These are phyloP conservation scores for Verticillium tricorpus DNA, from an alignment of 2,329 filamentous ascomycete species.

Conservation along the genomic window DNA sequence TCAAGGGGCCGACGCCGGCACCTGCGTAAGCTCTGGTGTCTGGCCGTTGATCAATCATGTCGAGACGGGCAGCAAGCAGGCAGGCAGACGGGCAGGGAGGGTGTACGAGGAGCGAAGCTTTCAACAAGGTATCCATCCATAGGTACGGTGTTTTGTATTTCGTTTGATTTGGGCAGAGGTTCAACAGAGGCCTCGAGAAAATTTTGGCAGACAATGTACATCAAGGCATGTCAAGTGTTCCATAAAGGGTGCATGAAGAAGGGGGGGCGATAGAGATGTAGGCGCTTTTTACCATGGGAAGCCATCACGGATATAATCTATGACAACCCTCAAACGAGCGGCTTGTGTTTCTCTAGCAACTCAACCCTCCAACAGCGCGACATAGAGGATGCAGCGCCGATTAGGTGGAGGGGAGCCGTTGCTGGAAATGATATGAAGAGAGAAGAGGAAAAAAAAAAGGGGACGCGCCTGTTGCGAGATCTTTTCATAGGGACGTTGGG, in stretches of 20 bases:
- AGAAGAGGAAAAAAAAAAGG: conserved; percentile 11
- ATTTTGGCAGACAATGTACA: neutral
- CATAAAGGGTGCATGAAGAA: neutral
- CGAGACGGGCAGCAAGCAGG: too few relatives aligned
- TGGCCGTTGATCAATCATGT: neutral
- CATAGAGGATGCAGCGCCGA: neutral
- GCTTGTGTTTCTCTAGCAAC: conserved; percentile 11
- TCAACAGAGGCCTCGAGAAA: neutral
- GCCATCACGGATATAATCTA: conserved; percentile 31
- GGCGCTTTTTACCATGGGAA: conserved; percentile 39
- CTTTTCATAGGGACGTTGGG: neutral
- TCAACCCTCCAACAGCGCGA: neutral
- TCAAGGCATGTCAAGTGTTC: neutral
- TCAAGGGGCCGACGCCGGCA: conserved; percentile 34
- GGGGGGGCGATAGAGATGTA: conserved; percentile 22
- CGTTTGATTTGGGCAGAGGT: neutral
- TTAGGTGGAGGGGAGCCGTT: neutral
- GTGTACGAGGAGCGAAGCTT: conserved; percentile 9
- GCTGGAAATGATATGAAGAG: conserved; percentile 16
- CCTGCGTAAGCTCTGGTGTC: conserved; percentile 3
- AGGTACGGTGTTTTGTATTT: neutral
- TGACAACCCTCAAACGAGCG: conserved; percentile 32
- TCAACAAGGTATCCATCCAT: conserved; percentile 4
- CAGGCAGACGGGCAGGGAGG: neutral
- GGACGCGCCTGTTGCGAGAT: conserved; percentile 2